phyloP scores from a whole-genome alignment of 2,329 filamentous ascomycete genomes.

The Botryotinia calthae region DNA sequence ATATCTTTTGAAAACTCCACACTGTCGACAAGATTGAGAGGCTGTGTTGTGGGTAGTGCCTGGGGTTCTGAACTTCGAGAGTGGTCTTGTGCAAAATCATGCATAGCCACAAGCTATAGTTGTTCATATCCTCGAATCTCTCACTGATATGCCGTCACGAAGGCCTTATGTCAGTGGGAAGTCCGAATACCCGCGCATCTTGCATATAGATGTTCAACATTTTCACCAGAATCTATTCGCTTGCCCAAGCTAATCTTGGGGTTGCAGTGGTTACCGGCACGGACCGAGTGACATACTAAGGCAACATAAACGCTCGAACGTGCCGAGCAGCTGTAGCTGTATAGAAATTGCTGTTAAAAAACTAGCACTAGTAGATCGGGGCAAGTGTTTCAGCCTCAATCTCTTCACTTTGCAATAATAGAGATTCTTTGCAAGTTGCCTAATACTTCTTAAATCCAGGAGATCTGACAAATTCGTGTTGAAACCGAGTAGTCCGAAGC shows the following conservation, averaged over 20 bases:
- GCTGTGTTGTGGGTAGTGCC: not conserved
- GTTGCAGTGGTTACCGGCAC: not conserved
- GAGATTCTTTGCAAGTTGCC: not conserved
- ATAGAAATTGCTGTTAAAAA: not conserved
- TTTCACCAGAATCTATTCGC: not conserved
- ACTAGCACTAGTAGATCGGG: not conserved
- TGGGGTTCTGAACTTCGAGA: not conserved
- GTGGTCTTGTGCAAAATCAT: not conserved
- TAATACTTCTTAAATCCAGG: not conserved
- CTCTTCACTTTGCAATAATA: not conserved
- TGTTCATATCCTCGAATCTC: not conserved
- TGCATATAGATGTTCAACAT: not conserved
- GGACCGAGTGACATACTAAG: not conserved
- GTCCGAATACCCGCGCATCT: not conserved
- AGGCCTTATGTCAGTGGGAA: not conserved
- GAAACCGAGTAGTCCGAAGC: not conserved
- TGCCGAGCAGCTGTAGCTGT: not conserved
- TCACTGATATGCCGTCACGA: not conserved
- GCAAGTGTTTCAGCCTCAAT: not conserved
- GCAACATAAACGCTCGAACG: not conserved
- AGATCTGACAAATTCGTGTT: not conserved
- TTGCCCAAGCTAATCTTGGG: not conserved
- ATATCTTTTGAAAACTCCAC: not conserved
- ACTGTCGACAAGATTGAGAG: not conserved
- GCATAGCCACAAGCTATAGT: not conserved